These are phyloP conservation scores for Drechslerella dactyloides DNA, from an alignment of 2,329 filamentous ascomycete species.

Conservation along the genomic window DNA sequence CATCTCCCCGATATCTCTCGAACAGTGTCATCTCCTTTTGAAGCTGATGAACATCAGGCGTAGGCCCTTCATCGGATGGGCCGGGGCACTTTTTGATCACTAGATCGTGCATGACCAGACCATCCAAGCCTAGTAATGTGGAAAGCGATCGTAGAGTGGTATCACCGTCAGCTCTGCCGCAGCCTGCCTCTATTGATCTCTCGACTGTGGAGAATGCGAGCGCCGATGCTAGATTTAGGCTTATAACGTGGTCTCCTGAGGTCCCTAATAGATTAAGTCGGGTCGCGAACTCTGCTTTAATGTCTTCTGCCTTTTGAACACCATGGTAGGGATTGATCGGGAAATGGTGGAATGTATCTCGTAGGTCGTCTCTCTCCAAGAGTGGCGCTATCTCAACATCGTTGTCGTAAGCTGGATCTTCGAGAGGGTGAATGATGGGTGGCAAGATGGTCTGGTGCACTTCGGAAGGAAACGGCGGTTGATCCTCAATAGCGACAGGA, in stretches of 20 bases:
- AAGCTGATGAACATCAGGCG: slow-evolving; percentile 38
- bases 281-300: slow-evolving; percentile 39
- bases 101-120: slow-evolving; percentile 39
- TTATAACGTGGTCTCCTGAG: slow-evolving; percentile 22
- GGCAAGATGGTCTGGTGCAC: slow-evolving; percentile 41
- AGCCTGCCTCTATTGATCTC: slow-evolving; percentile 18
- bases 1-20: slow-evolving; percentile 28
- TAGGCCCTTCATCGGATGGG: slow-evolving; percentile 3
- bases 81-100: slow-evolving; percentile 20
- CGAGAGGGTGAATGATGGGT: slow-evolving; percentile 40
- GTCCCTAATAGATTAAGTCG: slow-evolving; percentile 19
- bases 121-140: slow-evolving; percentile 38
- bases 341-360: slow-evolving; percentile 13
- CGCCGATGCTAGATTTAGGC: slow-evolving; percentile 16
- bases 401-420: slow-evolving; percentile 40
- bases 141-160: slow-evolving; percentile 23
- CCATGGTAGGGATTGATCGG: slow-evolving; percentile 33
- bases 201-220: slow-evolving; percentile 41
- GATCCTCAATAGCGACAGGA: slow-evolving; percentile 44
- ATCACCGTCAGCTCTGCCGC: slow-evolving; percentile 16
- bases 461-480: slow-evolving; percentile 36
- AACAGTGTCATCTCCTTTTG: slow-evolving; percentile 43
- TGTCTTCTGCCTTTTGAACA: slow-evolving; percentile 25
- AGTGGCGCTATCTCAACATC: slow-evolving; percentile 44
- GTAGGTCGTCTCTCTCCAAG: slow-evolving; percentile 27